Evolutionary conservation across 805 yeast genomes (phyloP).

Genomic region (Candida maltosa): DNA sequence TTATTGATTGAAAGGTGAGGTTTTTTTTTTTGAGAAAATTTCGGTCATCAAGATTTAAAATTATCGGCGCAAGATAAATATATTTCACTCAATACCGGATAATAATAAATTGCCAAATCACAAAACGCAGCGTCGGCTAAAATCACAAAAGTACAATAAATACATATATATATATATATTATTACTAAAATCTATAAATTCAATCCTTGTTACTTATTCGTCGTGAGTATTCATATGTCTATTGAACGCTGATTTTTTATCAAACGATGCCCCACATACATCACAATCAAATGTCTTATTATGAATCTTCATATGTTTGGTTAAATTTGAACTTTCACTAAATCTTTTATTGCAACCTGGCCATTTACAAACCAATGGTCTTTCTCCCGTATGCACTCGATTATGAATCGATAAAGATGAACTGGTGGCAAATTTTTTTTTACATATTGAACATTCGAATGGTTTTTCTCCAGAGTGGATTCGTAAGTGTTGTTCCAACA

Average conservation of each 20-base stretch:
- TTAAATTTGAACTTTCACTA: conserved; percentile 84
- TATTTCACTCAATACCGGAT: no score
- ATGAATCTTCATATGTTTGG: conserved; percentile 85
- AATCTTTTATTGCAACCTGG: conserved; percentile 83
- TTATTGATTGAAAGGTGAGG: no score
- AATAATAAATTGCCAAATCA: no score
- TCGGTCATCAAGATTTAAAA: no score
- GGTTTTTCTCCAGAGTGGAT: conserved; percentile 92
- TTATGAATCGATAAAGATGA: conserved; percentile 80
- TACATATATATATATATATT: no score
- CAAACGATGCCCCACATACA: conserved; percentile 51
- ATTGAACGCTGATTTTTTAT: conserved; percentile 17
- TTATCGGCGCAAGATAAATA: no score
- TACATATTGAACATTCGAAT: conserved; percentile 67
- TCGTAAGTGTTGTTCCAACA: conserved; percentile 77
- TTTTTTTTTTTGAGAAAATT: no score
- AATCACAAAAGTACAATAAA: no score
- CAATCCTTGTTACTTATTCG: no score
- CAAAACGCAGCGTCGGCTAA: no score
- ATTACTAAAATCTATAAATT: no score
- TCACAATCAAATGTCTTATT: conserved; percentile 49
- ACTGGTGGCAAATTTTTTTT: conserved; percentile 75
- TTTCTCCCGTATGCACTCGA: conserved; percentile 87
- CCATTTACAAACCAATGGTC: conserved; percentile 75
- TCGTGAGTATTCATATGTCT: conserved; percentile 13